Evolutionary conservation across 495 filamentous ascomycete genomes (phyloP).

Genomic region (Neurospora sp.): DNA sequence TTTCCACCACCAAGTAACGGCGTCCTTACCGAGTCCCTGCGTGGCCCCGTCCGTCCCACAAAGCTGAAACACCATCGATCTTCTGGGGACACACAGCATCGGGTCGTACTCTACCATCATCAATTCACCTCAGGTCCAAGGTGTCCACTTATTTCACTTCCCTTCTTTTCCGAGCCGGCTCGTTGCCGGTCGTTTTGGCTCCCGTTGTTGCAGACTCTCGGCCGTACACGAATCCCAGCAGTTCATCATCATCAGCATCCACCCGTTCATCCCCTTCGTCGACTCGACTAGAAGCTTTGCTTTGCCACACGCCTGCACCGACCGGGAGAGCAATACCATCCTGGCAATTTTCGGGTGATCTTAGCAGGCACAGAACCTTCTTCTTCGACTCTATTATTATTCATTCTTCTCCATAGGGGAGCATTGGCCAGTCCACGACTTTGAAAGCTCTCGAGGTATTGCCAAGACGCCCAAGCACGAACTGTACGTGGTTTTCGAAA

Average conservation of each 20-base stretch:
- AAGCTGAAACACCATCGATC: slow-evolving; percentile 23
- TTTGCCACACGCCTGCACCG: not conserved
- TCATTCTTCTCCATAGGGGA: not conserved
- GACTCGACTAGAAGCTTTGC: not conserved
- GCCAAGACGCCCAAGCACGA: slow-evolving; percentile 28
- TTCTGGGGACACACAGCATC: slow-evolving; percentile 8
- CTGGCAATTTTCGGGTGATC: not conserved
- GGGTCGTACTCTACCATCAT: slow-evolving; percentile 10
- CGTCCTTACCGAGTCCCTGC: slow-evolving; percentile 6
- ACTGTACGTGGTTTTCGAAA: slow-evolving; percentile 27
- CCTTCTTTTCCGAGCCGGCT: not conserved
- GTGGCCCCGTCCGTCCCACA: slow-evolving; percentile 12
- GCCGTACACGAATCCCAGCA: not conserved
- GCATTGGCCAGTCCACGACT: not conserved
- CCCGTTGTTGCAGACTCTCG: not conserved
- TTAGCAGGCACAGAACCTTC: not conserved
- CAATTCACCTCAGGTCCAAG: slow-evolving; percentile 3
- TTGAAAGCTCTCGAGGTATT: not conserved
- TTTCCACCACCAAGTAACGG: not conserved
- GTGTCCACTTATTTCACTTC: slow-evolving; percentile 5
- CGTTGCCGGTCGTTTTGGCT: not conserved
- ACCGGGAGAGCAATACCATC: not conserved
- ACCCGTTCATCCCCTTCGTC: not conserved
- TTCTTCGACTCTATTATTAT: not conserved
- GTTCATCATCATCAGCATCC: not conserved